These are phyloP conservation scores for Yamadazyma trypodendri DNA, from an alignment of 1,139 yeast genomes.

Conservation along the genomic window DNA sequence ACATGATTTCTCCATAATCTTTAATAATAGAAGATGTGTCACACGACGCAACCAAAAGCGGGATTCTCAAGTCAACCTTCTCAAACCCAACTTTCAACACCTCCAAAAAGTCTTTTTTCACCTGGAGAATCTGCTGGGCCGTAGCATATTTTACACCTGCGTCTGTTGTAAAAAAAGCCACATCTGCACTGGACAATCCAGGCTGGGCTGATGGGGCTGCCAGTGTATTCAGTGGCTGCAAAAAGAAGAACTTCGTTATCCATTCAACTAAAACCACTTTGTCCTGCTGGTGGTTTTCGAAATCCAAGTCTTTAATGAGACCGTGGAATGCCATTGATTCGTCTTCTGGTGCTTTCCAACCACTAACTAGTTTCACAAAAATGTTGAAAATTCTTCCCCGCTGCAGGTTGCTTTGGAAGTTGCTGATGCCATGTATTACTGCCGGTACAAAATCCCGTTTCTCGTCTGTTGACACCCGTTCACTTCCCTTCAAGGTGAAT, in stretches of 20 bases:
- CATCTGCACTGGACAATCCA: constrained; percentile 59
- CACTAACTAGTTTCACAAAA: constrained; percentile 52
- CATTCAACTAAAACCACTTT: constrained; percentile 43
- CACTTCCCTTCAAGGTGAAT: constrained; percentile 66
- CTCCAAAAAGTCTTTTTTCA: constrained; percentile 40
- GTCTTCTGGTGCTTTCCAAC: constrained; percentile 51
- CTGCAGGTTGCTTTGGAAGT: constrained; percentile 31
- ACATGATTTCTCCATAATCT: constrained; percentile 48
- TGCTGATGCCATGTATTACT: constrained; percentile 47
- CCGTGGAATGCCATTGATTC: constrained; percentile 44
- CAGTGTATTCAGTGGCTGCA: constrained; percentile 40
- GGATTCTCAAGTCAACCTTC: constrained; percentile 32
- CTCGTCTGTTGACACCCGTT: constrained; percentile 41
- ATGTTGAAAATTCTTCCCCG: constrained; percentile 63
- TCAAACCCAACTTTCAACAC: constrained; percentile 41
- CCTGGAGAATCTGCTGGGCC: constrained; percentile 41
- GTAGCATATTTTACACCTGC: constrained; percentile 63
- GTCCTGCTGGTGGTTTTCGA: constrained; percentile 32
- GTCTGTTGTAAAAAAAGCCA: constrained; percentile 59
- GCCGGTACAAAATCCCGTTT: constrained; percentile 43
- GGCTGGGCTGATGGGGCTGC: constrained; percentile 42
- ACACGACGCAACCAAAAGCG: constrained; percentile 62
- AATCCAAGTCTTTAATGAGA: constrained; percentile 27
- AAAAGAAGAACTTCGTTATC: constrained; percentile 56
- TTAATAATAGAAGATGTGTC: constrained; percentile 57